These are phyloP conservation scores for Diaporthe sp. DNA, from an alignment of 2,329 filamentous ascomycete species.

Conservation along the genomic window DNA sequence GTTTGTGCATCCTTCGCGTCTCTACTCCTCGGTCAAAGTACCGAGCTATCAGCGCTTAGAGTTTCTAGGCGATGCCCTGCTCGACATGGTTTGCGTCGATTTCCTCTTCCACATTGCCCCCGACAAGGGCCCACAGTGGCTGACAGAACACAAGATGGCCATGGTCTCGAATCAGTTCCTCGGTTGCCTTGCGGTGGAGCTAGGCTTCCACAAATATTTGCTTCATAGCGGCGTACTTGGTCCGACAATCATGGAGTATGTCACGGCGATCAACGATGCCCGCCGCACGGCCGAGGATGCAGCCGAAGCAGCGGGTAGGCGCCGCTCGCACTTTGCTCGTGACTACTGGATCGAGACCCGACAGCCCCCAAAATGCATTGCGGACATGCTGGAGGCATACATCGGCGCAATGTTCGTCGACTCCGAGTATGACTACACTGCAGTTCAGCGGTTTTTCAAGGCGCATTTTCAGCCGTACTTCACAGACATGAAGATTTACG, in stretches of 20 bases:
- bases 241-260: constrained; percentile 63
- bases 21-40: constrained; percentile 78
- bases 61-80: constrained; percentile 88
- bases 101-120: constrained; percentile 83
- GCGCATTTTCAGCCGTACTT: constrained; percentile 81
- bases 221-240: constrained; percentile 60
- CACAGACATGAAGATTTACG: constrained; percentile 86
- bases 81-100: constrained; percentile 88
- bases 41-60: constrained; percentile 92
- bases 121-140: constrained; percentile 89
- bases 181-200: constrained; percentile 80
- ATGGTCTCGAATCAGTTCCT: constrained; percentile 98
- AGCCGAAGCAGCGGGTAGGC: constrained; percentile 47
- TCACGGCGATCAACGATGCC: constrained; percentile 62
- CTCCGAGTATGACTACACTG: constrained; percentile 78
- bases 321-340: constrained; percentile 54
- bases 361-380: constrained; percentile 78
- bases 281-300: constrained; percentile 47
- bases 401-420: constrained; percentile 94
- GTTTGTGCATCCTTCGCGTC: constrained; percentile 88
- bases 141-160: constrained; percentile 99
- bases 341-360: constrained; percentile 77
- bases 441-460: constrained; percentile 83
- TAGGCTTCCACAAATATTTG: constrained; percentile 82
- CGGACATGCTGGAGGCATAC: constrained; percentile 90